Evolutionary conservation across 805 yeast genomes (phyloP), one percentile per base, ranked within the genome.

Genomic region (Candida verbasci): DNA sequence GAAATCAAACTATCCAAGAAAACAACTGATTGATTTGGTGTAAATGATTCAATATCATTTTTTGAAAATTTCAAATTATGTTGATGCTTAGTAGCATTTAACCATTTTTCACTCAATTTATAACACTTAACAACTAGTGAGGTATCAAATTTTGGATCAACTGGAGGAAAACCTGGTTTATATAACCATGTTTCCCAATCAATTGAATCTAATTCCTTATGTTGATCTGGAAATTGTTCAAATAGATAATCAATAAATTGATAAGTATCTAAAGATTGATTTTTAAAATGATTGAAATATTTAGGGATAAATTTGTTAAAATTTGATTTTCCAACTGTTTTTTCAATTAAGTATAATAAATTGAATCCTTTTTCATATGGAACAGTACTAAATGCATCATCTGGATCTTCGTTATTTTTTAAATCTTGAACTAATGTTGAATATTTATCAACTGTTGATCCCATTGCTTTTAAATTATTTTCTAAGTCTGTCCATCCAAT

Each of bases 341-440:
- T 72, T 60, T 89, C 97, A 34, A 88, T 68, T 48, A 78, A 76
- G 62, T 76, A 85, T 40, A 89, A 67, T 50, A 88, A 70, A 47
- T 82, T 86, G 49, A 81, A 83, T 6, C 96, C 96, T 58, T 87
- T 87, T 56, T 88, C 96, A 59, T 88, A 88, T 3, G 96, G 96
- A 31, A 88, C 94, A 1, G 84, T 69, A 23, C 87, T 79, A 59
- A 86, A 88, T 1, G 94, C 82, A 49, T 87, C 95, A 59, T 88
- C 96, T 5, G 96, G 96, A 54, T 86, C 95, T 29, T 74, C 64
- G 31, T 76, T 71, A 50, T 75, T 80, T 50, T 81, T 72, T 49
- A 87, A 70, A 55, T 84, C 71, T 50, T 84, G 89, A 16, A 86
- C 79, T 48, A 88, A 71, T 32, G 75, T 70, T 22, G 83, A 66